These are phyloP conservation scores for Fennellomyces sp. DNA, from an alignment of 371 early-diverging fungal genomes.

Conservation along the genomic window DNA sequence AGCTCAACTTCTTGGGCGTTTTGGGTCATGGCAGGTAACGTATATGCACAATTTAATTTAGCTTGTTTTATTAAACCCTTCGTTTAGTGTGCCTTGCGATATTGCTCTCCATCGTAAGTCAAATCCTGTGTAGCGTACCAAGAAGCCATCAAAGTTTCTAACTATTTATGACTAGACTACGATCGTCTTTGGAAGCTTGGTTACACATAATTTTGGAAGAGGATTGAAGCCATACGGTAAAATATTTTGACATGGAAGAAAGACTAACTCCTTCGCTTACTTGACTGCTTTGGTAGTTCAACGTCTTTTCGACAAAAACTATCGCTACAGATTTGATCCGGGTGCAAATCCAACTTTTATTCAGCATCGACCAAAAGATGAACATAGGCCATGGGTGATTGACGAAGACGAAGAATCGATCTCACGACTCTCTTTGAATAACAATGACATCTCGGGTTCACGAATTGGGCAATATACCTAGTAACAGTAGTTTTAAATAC, in stretches of 20 bases:
- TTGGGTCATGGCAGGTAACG: slow-evolving; percentile 52
- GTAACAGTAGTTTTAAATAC: too few species aligned
- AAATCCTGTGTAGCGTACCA: too few species aligned
- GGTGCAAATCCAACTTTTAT: slow-evolving; percentile 15
- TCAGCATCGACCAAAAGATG: neutral
- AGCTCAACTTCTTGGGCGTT: slow-evolving; percentile 47
- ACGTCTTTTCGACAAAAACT: slow-evolving; percentile 22
- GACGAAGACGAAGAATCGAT: slow-evolving; percentile 12
- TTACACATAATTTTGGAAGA: slow-evolving; percentile 42
- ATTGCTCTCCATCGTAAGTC: slow-evolving; percentile 42
- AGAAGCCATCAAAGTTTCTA: too few species aligned
- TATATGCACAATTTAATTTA: neutral
- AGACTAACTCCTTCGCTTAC: neutral
- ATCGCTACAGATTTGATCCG: slow-evolving; percentile 15
- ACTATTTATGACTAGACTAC: slow-evolving; percentile 24
- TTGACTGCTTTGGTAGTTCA: slow-evolving; percentile 13
- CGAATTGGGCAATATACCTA: too few species aligned
- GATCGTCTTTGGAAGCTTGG: slow-evolving; percentile 29
- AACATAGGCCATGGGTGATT: slow-evolving; percentile 19
- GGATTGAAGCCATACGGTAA: slow-evolving; percentile 53
- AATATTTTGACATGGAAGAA: neutral
- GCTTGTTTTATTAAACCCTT: too few species aligned
- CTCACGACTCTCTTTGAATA: too few species aligned
- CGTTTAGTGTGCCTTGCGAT: slow-evolving; percentile 47
- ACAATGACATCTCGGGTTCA: too few species aligned